These are phyloP conservation scores for Allium sativum DNA, from an alignment of 106 monocot species.

Conservation along the genomic window DNA sequence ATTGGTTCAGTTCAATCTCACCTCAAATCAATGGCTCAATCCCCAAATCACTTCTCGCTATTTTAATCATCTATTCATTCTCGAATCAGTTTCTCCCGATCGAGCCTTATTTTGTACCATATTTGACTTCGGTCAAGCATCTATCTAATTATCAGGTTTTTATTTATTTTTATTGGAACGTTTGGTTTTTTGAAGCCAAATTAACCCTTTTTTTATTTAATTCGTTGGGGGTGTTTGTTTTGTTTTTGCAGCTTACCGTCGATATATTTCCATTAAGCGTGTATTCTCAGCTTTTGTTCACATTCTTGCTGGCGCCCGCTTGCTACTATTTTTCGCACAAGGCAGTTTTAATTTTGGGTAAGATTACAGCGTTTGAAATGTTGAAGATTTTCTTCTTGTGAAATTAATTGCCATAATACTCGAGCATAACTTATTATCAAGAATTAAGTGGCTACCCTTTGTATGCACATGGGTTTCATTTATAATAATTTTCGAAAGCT, in stretches of 20 bases:
- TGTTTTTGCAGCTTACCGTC: slow-evolving; percentile 27
- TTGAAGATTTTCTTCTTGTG: no score
- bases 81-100: slow-evolving; percentile 37
- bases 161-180: no score
- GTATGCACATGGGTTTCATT: no score
- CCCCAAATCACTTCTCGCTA: slow-evolving; percentile 9
- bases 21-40: slow-evolving; percentile 8
- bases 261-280: slow-evolving; percentile 37
- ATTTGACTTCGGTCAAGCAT: slow-evolving; percentile 32
- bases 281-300: slow-evolving; percentile 41
- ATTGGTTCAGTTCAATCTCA: not conserved
- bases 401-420: no score
- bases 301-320: slow-evolving; percentile 31
- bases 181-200: not conserved
- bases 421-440: no score
- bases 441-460: no score
- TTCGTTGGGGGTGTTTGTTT: not conserved
- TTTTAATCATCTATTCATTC: slow-evolving; percentile 31
- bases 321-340: slow-evolving; percentile 36
- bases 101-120: slow-evolving; percentile 44
- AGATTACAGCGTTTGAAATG: not conserved
- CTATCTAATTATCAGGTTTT: slow-evolving; percentile 42
- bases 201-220: not conserved
- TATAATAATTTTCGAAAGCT: no score
- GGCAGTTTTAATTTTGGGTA: slow-evolving; percentile 28